Evolutionary conservation across 768 basidiomycete genomes (phyloP).

Genomic region (Kwoniella sp.): DNA sequence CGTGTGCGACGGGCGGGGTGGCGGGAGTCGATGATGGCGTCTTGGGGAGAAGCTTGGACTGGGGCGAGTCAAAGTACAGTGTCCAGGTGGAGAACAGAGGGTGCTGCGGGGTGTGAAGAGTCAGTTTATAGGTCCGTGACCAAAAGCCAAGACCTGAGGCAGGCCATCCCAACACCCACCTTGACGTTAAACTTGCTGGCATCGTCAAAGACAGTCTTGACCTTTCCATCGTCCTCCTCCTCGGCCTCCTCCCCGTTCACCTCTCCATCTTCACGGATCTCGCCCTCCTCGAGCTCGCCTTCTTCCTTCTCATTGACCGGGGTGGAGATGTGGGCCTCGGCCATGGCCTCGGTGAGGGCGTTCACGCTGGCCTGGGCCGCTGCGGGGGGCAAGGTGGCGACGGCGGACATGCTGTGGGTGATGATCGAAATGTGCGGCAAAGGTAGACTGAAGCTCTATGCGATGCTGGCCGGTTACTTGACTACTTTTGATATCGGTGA

Average conservation of each 20-base stretch:
- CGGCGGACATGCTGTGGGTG: conserved; percentile 14
- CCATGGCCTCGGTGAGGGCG: conserved; percentile 28
- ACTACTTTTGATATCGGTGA: too few relatives aligned
- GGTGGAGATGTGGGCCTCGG: conserved; percentile 31
- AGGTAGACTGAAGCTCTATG: too few relatives aligned
- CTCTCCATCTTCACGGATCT: conserved; percentile 66
- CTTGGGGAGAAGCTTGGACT: conserved; percentile 70
- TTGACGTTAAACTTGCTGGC: conserved; percentile 94
- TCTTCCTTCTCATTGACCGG: conserved; percentile 19
- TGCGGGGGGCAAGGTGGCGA: conserved; percentile 22
- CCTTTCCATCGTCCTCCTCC: conserved; percentile 52
- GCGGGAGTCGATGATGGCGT: conserved; percentile 65
- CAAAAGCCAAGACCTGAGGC: conserved; percentile 2
- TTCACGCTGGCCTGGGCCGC: conserved; percentile 26
- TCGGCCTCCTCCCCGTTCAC: conserved; percentile 61
- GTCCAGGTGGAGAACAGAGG: conserved; percentile 94
- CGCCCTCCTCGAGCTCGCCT: conserved; percentile 63
- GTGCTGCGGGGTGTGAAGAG: too few relatives aligned
- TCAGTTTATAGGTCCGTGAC: too few relatives aligned
- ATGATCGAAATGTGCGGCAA: too few relatives aligned
- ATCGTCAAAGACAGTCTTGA: conserved; percentile 90
- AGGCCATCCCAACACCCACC: conserved; percentile 54
- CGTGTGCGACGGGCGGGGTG: conserved; percentile 45
- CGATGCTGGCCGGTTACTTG: too few relatives aligned
- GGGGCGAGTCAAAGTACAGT: conserved; percentile 94